Percentiles rank a stretch among this genome's conserved stretches.
phyloP scores from a whole-genome alignment of 768 basidiomycete species.

The Tubosaeta sp. region DNA sequence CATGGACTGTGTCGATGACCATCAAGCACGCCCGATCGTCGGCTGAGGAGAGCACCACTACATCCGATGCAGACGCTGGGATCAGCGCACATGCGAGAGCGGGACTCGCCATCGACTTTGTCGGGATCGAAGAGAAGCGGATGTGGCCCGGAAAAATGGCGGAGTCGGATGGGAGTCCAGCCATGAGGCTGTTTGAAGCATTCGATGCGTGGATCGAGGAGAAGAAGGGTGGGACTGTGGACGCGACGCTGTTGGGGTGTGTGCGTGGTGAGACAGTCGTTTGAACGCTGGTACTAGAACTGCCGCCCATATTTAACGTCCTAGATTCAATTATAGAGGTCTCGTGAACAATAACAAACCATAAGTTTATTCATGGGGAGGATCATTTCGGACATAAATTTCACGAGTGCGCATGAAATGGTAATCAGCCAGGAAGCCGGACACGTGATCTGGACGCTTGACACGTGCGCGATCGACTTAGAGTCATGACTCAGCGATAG shows the following conservation, averaged over 20 bases:
- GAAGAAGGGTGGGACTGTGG: constrained; percentile 60
- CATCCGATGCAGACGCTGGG: neutral
- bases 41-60: neutral
- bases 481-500: too few relatives aligned
- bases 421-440: too few relatives aligned
- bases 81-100: neutral
- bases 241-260: constrained; percentile 64
- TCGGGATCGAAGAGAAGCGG: constrained; percentile 76
- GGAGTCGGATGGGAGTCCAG: constrained; percentile 46
- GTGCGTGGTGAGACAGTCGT: constrained; percentile 57
- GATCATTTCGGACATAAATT: too few relatives aligned
- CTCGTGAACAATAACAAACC: neutral
- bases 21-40: constrained; percentile 44
- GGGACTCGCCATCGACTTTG: constrained; percentile 61
- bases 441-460: too few relatives aligned
- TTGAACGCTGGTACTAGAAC: constrained; percentile 11
- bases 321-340: neutral
- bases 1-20: constrained; percentile 70
- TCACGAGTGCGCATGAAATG: too few relatives aligned
- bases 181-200: constrained; percentile 70
- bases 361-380: too few relatives aligned
- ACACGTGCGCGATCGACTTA: too few relatives aligned
- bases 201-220: constrained; percentile 74
- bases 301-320: neutral
- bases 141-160: constrained; percentile 76